Percentiles rank a stretch among this genome's conserved stretches.
Evolutionary conservation across 2,329 filamentous ascomycete species (phyloP).

Genomic region (Aureobasidium sp.): DNA sequence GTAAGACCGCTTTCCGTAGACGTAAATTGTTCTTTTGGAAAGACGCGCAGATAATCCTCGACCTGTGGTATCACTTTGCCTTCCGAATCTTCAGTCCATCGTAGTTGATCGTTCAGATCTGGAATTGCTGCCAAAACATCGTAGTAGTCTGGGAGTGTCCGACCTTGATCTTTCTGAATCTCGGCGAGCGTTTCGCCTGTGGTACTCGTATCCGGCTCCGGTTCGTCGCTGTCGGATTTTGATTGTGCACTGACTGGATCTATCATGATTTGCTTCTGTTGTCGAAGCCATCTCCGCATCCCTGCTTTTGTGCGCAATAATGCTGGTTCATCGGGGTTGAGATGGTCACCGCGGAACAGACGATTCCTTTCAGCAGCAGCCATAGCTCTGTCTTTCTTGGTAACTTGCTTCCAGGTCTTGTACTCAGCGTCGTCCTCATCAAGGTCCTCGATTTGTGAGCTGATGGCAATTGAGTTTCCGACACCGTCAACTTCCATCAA

Average conservation of each 20-base stretch:
- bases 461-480: slow-evolving; percentile 56
- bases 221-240: slow-evolving; percentile 35
- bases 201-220: slow-evolving; percentile 38
- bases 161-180: slow-evolving; percentile 81
- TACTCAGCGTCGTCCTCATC: slow-evolving; percentile 86
- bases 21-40: slow-evolving; percentile 66
- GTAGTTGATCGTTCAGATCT: slow-evolving; percentile 66
- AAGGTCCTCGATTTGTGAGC: slow-evolving; percentile 61
- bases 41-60: slow-evolving; percentile 72
- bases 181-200: slow-evolving; percentile 76
- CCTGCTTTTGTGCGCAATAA: slow-evolving; percentile 74
- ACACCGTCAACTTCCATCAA: slow-evolving; percentile 76
- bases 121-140: slow-evolving; percentile 78
- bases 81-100: slow-evolving; percentile 84
- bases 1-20: slow-evolving; percentile 66
- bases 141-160: slow-evolving; percentile 88
- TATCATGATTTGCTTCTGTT: slow-evolving; percentile 48
- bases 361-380: slow-evolving; percentile 78
- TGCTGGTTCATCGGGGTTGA: slow-evolving; percentile 83
- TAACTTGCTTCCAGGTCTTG: slow-evolving; percentile 98
- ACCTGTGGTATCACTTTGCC: slow-evolving; percentile 82
- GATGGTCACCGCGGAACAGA: slow-evolving; percentile 73
- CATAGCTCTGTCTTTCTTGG: slow-evolving; percentile 85
- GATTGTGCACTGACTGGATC: slow-evolving; percentile 42
- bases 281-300: slow-evolving; percentile 81